Evolutionary conservation across 2,329 filamentous ascomycete genomes (phyloP).

Genomic region (Cyanodermella asteris): DNA sequence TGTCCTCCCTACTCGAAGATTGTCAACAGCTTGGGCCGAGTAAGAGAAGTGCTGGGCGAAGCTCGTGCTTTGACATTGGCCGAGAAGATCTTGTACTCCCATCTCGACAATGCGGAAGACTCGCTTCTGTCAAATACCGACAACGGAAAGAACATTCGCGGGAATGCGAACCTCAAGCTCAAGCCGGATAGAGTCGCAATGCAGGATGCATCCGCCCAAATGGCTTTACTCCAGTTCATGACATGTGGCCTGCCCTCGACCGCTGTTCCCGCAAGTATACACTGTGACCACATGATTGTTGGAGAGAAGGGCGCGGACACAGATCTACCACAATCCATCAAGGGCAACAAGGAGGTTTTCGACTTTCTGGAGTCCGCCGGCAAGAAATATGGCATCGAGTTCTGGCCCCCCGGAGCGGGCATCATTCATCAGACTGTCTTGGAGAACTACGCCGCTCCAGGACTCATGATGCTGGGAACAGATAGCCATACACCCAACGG

Average conservation of each 20-base stretch:
- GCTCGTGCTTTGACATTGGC: constrained; percentile 54
- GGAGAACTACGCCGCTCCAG: constrained; percentile 94
- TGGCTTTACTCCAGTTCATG: constrained; percentile 98
- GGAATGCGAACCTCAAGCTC: constrained; percentile 81
- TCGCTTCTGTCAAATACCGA: constrained; percentile 63
- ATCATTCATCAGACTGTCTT: constrained; percentile 96
- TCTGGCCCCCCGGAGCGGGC: constrained; percentile 82
- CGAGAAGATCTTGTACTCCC: constrained; percentile 96
- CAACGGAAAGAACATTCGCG: constrained; percentile 65
- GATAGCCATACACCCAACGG: constrained; percentile 96
- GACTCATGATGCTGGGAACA: constrained; percentile 95
- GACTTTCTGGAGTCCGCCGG: constrained; percentile 87
- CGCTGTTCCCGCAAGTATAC: constrained; percentile 87
- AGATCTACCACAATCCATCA: constrained; percentile 66
- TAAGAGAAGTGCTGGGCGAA: constrained; percentile 48
- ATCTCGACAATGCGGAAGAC: constrained; percentile 75
- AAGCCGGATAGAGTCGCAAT: constrained; percentile 95
- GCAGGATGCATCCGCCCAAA: constrained; percentile 97
- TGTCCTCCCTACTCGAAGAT: constrained; percentile 68
- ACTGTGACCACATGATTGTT: constrained; percentile 98
- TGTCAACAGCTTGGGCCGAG: constrained; percentile 52
- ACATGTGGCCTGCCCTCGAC: constrained; percentile 74
- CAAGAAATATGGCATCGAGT: constrained; percentile 82
- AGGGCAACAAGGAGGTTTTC: constrained; percentile 90
- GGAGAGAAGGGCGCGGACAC: constrained; percentile 73